Base-by-base conservation (phyloP, 371 early-diverging fungal genomes). In the Cladochytrium tenue region DNA sequence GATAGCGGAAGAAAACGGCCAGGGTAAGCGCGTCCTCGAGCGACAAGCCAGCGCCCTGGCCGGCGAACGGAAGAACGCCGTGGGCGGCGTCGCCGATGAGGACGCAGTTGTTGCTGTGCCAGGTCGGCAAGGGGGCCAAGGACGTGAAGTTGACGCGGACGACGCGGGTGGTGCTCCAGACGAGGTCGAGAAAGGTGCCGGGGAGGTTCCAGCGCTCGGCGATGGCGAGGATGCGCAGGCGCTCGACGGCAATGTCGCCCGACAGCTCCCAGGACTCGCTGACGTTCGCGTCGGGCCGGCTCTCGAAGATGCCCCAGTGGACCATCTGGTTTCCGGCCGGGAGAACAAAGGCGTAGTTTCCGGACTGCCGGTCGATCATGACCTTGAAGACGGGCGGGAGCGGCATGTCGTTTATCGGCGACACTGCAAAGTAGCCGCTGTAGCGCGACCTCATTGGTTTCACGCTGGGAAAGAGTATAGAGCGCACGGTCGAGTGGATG, bases 31-130 rank as follows among this genome's bases (percentile, higher is more conserved):
- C 66, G 55, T 73, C 73, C 30, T 66, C 55, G 31, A 73, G 51
- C 15, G 70, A 70, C 28, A 20, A 25, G 51, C 62, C 65, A 4
- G 66, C 66, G 55, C 73, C 73, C 33, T 70, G 70, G 2, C 73
- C 73, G n/a, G 50, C 25, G 60, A 35, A 31, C n/a, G 73, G 73
- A 3, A 34, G 25, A 60, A 69, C 70, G 3, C 61, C 60, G 56
- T 73, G 73, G n/a, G 58, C 73, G 10, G 64, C 64, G 32, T 64
- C 64, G 4, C 64, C 64, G 20, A 57, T 27, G 10, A 64, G 64
- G 10, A 55, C 34, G 23, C 52, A 32, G 1, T 30, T 23, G n/a
- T 50, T 51, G 7, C 27, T 36, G 17, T 23, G 52, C 43, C 43
- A 43, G 43, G 20, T 7, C 43, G 43, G 43, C 43, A 43, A 7